A percentile compares a stretch with the other conserved stretches of the same genome.
phyloP scores from a whole-genome alignment of 805 yeast species.

The Clavispora carvajalis region DNA sequence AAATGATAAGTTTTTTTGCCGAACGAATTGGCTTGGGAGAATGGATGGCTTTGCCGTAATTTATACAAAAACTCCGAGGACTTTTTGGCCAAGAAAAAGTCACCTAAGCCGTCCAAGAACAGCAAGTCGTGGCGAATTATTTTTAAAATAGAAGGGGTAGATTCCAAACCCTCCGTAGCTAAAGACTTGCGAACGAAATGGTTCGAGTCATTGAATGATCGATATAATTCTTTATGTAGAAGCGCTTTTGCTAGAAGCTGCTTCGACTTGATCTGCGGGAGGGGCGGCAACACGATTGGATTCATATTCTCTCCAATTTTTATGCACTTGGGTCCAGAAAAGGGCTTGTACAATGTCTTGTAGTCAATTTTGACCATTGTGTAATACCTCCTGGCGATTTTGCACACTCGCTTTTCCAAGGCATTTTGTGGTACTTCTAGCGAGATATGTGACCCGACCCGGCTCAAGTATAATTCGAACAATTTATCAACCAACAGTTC shows the following conservation, averaged over 20 bases:
- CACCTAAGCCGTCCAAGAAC: slow-evolving; percentile 39
- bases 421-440: slow-evolving; percentile 2
- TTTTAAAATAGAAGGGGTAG: slow-evolving; percentile 16
- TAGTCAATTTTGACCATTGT: slow-evolving; percentile 19
- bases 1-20: slow-evolving; percentile 24
- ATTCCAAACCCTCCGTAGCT: slow-evolving; percentile 13
- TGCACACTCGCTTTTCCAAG: slow-evolving; percentile 12
- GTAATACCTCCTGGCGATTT: slow-evolving; percentile 21
- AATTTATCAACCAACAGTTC: slow-evolving; percentile 26
- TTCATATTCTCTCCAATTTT: slow-evolving; percentile 1
- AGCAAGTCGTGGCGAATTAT: slow-evolving; percentile 31
- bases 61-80: slow-evolving; percentile 30
- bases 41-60: slow-evolving; percentile 16
- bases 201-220: slow-evolving; percentile 22
- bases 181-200: slow-evolving; percentile 24
- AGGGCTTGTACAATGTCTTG: slow-evolving; percentile 17
- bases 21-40: slow-evolving; percentile 12
- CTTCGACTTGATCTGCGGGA: slow-evolving; percentile 28
- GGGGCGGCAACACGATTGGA: slow-evolving; percentile 26
- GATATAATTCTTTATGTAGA: slow-evolving; percentile 33
- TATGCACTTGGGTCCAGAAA: slow-evolving; percentile 10
- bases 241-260: slow-evolving; percentile 29
- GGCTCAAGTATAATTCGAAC: slow-evolving; percentile 25
- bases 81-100: slow-evolving; percentile 34
- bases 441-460: slow-evolving; percentile 11